A percentile compares a stretch with the other conserved stretches of the same genome.
Conservation (phyloP, 345 rosid genomes). For the Triadica sebifera region DNA sequence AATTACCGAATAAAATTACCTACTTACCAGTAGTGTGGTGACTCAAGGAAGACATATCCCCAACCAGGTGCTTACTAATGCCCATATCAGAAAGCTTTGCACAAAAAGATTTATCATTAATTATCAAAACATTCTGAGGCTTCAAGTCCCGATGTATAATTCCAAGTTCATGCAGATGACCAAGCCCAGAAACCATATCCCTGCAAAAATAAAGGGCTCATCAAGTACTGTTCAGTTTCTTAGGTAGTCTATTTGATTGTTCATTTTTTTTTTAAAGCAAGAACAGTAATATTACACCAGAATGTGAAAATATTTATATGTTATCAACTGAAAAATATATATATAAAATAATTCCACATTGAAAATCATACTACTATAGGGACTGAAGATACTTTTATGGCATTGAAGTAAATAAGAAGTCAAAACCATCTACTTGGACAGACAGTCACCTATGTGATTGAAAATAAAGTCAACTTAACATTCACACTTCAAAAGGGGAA, state of each 20-base stretch:
- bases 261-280: background rate
- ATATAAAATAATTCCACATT: background rate
- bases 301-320: background rate
- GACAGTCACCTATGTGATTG: background rate
- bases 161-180: constrained; percentile 86
- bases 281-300: background rate
- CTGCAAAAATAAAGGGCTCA: constrained; percentile 30
- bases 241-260: background rate
- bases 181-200: constrained; percentile 81
- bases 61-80: constrained; percentile 70
- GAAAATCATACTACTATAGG: background rate
- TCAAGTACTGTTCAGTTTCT: constrained; percentile 1
- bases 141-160: constrained; percentile 86
- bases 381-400: background rate
- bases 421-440: background rate
- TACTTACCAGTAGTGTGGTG: constrained; percentile 65
- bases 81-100: constrained; percentile 99
- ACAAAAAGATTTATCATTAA: constrained; percentile 53
- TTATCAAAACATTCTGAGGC: constrained; percentile 89
- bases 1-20: background rate
- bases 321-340: background rate
- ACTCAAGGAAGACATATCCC: constrained; percentile 81
- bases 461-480: background rate
- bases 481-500: background rate
- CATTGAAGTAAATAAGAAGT: background rate